phyloP scores from a whole-genome alignment of 2,329 filamentous ascomycete genomes.

The Aspergillus brasiliensis region DNA sequence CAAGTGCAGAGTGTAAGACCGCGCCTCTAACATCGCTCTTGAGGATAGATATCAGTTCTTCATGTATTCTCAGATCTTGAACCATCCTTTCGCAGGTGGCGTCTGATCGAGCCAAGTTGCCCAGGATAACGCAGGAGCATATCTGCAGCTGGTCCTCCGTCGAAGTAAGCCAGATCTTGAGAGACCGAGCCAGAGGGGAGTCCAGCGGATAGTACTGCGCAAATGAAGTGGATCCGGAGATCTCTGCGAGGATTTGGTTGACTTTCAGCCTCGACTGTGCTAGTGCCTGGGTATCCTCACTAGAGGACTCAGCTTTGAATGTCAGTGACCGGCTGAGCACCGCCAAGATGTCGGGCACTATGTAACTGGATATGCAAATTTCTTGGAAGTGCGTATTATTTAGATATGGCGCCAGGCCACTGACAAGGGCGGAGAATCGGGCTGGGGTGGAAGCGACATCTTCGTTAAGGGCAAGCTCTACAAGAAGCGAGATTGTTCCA shows the following conservation, averaged over 20 bases:
- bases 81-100: slow-evolving; percentile 46
- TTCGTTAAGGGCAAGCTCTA: slow-evolving; percentile 34
- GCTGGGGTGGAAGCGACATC: slow-evolving; percentile 28
- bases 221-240: slow-evolving; percentile 43
- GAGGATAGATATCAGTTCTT: slow-evolving; percentile 44
- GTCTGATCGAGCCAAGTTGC: slow-evolving; percentile 50
- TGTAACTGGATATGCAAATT: slow-evolving; percentile 34
- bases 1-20: slow-evolving; percentile 48
- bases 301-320: slow-evolving; percentile 28
- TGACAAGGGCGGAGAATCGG: slow-evolving; percentile 36
- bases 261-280: slow-evolving; percentile 40
- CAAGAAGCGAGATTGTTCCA: slow-evolving; percentile 38
- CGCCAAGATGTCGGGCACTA: slow-evolving; percentile 37
- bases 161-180: slow-evolving; percentile 44
- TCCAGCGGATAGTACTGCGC: slow-evolving; percentile 41
- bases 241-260: slow-evolving; percentile 45
- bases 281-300: slow-evolving; percentile 38
- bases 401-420: slow-evolving; percentile 37
- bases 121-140: slow-evolving; percentile 51
- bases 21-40: slow-evolving; percentile 40
- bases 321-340: slow-evolving; percentile 36
- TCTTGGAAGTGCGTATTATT: slow-evolving; percentile 43
- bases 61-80: slow-evolving; percentile 41
- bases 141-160: slow-evolving; percentile 48
- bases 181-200: slow-evolving; percentile 36